These are phyloP conservation scores for Trichoderma asperellum DNA, from an alignment of 2,329 filamentous ascomycete species.

Conservation along the genomic window DNA sequence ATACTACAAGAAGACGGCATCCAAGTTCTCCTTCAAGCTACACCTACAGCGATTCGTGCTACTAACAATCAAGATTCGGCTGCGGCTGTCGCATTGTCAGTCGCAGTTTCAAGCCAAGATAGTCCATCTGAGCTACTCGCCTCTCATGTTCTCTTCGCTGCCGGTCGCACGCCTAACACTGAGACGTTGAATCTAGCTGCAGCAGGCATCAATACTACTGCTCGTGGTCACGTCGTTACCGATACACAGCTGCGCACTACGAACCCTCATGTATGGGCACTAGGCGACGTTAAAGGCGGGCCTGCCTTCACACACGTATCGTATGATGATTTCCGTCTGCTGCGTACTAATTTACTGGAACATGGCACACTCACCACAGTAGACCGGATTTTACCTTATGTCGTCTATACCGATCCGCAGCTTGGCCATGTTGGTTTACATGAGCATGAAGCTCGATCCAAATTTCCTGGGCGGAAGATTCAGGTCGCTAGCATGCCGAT, in stretches of 20 bases:
- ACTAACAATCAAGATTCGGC: not conserved
- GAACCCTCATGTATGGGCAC: conserved; percentile 48
- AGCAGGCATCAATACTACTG: conserved; percentile 47
- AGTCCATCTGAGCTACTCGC: not conserved
- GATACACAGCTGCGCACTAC: conserved; percentile 51
- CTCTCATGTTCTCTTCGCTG: conserved; percentile 55
- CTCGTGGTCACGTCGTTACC: conserved; percentile 49
- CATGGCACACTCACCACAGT: conserved; percentile 34
- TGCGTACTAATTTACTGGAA: conserved; percentile 46
- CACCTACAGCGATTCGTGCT: conserved; percentile 32
- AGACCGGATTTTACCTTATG: conserved; percentile 45
- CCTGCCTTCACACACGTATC: conserved; percentile 61
- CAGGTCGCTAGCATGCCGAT: conserved; percentile 56
- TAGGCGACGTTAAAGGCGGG: conserved; percentile 57
- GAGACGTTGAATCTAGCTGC: conserved; percentile 47
- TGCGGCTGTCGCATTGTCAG: conserved; percentile 29
- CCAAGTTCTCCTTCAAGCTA: conserved; percentile 45
- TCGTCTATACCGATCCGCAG: conserved; percentile 58
- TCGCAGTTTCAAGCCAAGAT: conserved; percentile 30
- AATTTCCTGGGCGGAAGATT: conserved; percentile 38
- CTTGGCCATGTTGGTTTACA: conserved; percentile 56
- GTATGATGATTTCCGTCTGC: conserved; percentile 59
- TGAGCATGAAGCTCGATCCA: conserved; percentile 41
- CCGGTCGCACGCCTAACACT: conserved; percentile 56
- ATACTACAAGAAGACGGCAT: conserved; percentile 54